Evolutionary conservation across 73 alveolate genomes (phyloP).

Genomic region (Paramecium tetraurelia): DNA sequence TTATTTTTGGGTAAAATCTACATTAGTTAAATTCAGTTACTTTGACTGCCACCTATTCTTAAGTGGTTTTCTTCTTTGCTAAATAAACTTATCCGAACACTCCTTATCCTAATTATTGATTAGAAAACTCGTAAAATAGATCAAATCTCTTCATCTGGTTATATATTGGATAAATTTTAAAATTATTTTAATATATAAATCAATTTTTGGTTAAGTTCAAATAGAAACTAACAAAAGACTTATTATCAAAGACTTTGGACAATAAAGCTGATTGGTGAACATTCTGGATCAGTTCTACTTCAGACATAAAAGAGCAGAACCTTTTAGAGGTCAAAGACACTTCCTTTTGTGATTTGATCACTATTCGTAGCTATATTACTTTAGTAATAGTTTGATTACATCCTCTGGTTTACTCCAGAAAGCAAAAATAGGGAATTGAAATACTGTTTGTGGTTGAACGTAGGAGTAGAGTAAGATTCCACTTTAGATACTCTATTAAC

Average conservation of each 20-base stretch:
- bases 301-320: background rate
- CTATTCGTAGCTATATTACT: background rate
- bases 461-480: background rate
- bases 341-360: background rate
- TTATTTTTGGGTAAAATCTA: background rate
- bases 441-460: background rate
- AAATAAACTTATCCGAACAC: background rate
- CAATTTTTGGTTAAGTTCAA: background rate
- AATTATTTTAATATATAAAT: background rate
- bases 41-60: conserved; percentile 11
- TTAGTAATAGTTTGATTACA: background rate
- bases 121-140: background rate
- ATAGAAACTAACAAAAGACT: background rate
- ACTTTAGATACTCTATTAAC: background rate
- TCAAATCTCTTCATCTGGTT: conserved; percentile 18
- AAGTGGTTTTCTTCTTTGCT: background rate
- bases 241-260: background rate
- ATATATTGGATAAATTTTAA: background rate
- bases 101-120: conserved; percentile 17
- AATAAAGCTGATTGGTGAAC: background rate
- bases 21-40: background rate
- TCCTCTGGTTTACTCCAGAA: conserved; percentile 29
- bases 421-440: background rate
- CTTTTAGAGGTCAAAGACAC: background rate
- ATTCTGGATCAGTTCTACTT: background rate